Evolutionary conservation across 31 red algal genomes (phyloP).

Genomic region (Bonnemaisonia californica): DNA sequence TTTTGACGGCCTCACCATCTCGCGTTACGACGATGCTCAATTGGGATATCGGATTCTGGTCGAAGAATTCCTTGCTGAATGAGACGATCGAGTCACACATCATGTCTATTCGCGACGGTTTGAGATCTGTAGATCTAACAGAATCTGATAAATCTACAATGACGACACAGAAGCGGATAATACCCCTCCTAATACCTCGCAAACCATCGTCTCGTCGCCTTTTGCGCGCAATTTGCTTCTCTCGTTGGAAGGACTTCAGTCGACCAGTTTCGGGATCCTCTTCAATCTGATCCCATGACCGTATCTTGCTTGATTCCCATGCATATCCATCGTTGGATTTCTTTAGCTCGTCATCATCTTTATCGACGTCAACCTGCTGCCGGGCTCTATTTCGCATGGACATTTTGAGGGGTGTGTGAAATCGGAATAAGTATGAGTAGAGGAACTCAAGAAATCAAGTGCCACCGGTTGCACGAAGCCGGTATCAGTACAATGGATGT

Average conservation of each 20-base stretch:
- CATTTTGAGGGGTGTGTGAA: too few relatives aligned
- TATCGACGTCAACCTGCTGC: slow-evolving; percentile 51
- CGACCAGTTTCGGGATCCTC: slow-evolving; percentile 78
- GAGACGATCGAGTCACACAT: slow-evolving; percentile 32
- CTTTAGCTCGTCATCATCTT: slow-evolving; percentile 60
- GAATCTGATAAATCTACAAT: slow-evolving; percentile 78
- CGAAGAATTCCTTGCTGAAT: slow-evolving; percentile 80
- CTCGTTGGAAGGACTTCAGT: slow-evolving; percentile 60
- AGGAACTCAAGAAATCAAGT: too few relatives aligned
- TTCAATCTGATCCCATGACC: slow-evolving; percentile 90
- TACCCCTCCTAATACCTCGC: slow-evolving; percentile 74
- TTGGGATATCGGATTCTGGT: slow-evolving; percentile 95
- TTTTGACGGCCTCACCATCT: slow-evolving; percentile 70
- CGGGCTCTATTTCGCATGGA: slow-evolving; percentile 5
- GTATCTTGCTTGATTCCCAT: slow-evolving; percentile 81
- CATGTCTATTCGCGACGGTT: slow-evolving; percentile 75
- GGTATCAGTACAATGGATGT: too few relatives aligned
- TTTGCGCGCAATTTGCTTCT: slow-evolving; percentile 60
- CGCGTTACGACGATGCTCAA: slow-evolving; percentile 77
- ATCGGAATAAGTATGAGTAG: too few relatives aligned
- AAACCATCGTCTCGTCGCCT: slow-evolving; percentile 57
- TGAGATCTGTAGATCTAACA: slow-evolving; percentile 68
- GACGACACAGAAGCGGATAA: slow-evolving; percentile 92
- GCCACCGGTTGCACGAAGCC: too few relatives aligned
- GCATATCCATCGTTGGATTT: slow-evolving; percentile 63